phyloP scores from a whole-genome alignment of 2,329 filamentous ascomycete species.

The Alternaria brassicae region DNA sequence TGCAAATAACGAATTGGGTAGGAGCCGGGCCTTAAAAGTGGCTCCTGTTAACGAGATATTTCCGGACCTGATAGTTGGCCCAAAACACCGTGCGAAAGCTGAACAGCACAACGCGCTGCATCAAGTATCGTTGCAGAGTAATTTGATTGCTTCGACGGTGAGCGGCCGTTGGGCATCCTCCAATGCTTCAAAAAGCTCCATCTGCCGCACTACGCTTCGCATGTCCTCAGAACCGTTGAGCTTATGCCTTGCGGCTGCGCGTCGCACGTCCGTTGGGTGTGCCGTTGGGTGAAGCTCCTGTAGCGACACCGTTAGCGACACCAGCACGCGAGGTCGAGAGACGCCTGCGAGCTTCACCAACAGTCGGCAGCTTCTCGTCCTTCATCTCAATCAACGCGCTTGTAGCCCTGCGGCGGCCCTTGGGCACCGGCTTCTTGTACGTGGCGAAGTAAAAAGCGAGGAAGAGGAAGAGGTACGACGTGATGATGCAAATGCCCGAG shows the following conservation, averaged over 20 bases:
- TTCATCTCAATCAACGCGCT: slow-evolving; percentile 87
- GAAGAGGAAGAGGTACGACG: slow-evolving; percentile 96
- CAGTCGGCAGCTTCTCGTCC: slow-evolving; percentile 68
- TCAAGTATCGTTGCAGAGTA: neutral
- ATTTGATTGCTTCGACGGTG: neutral
- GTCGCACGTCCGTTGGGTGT: slow-evolving; percentile 66
- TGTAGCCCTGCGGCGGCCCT: slow-evolving; percentile 76
- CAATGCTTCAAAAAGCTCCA: neutral
- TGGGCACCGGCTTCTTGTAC: slow-evolving; percentile 85
- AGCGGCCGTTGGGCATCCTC: neutral
- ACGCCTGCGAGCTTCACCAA: slow-evolving; percentile 60
- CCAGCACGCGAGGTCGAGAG: slow-evolving; percentile 53
- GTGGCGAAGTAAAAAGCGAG: slow-evolving; percentile 99
- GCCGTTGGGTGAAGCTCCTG: slow-evolving; percentile 55
- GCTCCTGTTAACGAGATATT: slow-evolving; percentile 8
- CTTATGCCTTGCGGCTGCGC: slow-evolving; percentile 74
- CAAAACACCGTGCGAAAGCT: neutral
- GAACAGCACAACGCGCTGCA: neutral
- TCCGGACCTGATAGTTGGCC: neutral
- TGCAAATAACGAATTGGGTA: slow-evolving; percentile 9
- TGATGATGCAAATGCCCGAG: slow-evolving; percentile 88
- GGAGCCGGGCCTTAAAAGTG: slow-evolving; percentile 5
- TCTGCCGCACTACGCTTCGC: slow-evolving; percentile 1
- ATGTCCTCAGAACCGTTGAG: neutral
- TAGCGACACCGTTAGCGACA: slow-evolving; percentile 50